Evolutionary conservation across 1,139 yeast species (phyloP).

Genomic region (Kodamaea fungicola): DNA sequence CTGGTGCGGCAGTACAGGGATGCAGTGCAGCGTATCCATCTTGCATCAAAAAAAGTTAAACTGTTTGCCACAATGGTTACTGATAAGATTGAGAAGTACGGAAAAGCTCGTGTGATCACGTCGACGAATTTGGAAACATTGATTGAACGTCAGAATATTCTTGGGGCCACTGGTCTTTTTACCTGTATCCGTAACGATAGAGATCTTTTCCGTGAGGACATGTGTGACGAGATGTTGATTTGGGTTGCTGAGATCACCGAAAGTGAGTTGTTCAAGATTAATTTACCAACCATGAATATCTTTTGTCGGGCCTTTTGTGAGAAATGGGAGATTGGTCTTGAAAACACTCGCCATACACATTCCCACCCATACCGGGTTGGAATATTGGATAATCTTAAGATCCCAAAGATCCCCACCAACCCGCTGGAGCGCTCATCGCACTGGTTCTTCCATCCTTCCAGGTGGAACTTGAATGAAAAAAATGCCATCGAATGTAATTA

Average conservation of each 20-base stretch:
- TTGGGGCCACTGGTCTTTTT: conserved; percentile 61
- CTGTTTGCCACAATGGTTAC: conserved; percentile 77
- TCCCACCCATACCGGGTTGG: conserved; percentile 25
- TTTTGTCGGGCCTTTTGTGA: conserved; percentile 53
- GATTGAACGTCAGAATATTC: conserved; percentile 48
- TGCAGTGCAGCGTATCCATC: conserved; percentile 61
- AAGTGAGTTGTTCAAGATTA: conserved; percentile 52
- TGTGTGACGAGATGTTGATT: conserved; percentile 65
- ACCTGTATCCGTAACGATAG: conserved; percentile 64
- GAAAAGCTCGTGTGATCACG: conserved; percentile 66
- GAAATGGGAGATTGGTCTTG: conserved; percentile 58
- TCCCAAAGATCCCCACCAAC: conserved; percentile 31
- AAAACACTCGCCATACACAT: conserved; percentile 1
- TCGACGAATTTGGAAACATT: conserved; percentile 51
- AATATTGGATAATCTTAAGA: conserved; percentile 28
- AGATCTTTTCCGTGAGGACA: conserved; percentile 76
- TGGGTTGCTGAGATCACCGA: conserved; percentile 65
- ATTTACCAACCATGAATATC: conserved; percentile 44
- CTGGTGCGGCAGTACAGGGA: conserved; percentile 73
- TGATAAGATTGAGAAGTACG: conserved; percentile 56
- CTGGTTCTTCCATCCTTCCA: conserved; percentile 37
- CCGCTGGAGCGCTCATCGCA: conserved; percentile 13
- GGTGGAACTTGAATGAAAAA: conserved; percentile 41
- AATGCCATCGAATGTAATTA: conserved; percentile 47
- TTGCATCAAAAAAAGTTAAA: conserved; percentile 62